These are phyloP conservation scores for Microthyrium microscopicum DNA, from an alignment of 2,329 filamentous ascomycete species.

Conservation along the genomic window DNA sequence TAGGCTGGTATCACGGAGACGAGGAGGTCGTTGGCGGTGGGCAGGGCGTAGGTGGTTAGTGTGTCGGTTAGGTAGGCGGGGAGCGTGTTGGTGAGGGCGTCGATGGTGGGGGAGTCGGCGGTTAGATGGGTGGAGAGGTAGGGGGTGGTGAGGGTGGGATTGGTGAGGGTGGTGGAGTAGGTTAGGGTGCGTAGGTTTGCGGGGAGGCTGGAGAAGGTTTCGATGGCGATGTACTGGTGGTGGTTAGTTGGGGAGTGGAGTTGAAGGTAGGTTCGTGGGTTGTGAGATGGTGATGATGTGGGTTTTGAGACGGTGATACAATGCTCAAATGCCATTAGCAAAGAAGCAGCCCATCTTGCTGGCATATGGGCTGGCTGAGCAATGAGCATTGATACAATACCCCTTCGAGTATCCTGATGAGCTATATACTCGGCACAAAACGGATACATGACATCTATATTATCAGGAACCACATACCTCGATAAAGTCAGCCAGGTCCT, in stretches of 20 bases:
- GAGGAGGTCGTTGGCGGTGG: slow-evolving; percentile 36
- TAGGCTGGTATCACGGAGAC: slow-evolving; percentile 47
- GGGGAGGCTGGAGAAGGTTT: slow-evolving; percentile 53
- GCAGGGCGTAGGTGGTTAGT: slow-evolving; percentile 48
- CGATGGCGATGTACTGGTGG: slow-evolving; percentile 50
- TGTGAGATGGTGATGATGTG: too few relatives aligned
- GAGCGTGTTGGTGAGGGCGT: slow-evolving; percentile 34
- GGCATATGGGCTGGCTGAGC: too few relatives aligned
- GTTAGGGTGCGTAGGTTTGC: slow-evolving; percentile 42
- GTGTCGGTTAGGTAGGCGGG: slow-evolving; percentile 49
- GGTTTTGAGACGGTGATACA: too few relatives aligned
- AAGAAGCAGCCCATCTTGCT: too few relatives aligned
- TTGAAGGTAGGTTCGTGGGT: not conserved
- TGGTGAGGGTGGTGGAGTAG: slow-evolving; percentile 38
- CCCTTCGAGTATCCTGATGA: not conserved
- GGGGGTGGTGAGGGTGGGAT: slow-evolving; percentile 30
- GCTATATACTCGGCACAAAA: not conserved
- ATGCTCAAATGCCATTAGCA: too few relatives aligned
- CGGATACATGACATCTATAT: slow-evolving; percentile 7
- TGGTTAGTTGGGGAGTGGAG: not conserved
- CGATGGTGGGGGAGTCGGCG: slow-evolving; percentile 36
- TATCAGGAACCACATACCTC: slow-evolving; percentile 30
- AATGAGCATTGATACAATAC: not conserved
- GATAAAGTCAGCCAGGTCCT: slow-evolving; percentile 64
- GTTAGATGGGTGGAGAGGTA: slow-evolving; percentile 46